Evolutionary conservation across 2,329 filamentous ascomycete genomes (phyloP).

Genomic region (Lachnellula hyalina): DNA sequence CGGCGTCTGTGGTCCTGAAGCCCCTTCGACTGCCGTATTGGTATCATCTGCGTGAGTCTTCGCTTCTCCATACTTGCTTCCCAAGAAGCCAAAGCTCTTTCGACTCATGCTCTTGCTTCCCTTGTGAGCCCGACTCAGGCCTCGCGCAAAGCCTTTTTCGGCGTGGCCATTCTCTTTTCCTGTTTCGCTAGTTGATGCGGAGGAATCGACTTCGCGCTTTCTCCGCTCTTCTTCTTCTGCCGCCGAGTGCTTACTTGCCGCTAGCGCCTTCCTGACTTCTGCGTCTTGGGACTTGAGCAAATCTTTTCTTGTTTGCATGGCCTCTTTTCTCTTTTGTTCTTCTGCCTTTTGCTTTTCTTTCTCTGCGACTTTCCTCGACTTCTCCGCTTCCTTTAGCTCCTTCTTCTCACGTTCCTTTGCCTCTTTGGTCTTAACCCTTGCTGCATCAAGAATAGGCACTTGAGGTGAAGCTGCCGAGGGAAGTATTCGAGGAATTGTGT

Average conservation of each 20-base stretch:
- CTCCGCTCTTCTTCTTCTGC: constrained; percentile 52
- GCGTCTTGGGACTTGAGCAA: constrained; percentile 43
- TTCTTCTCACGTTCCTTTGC: constrained; percentile 65
- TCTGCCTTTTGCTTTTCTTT: constrained; percentile 39
- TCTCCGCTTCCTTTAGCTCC: constrained; percentile 52
- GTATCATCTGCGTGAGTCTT: constrained; percentile 14
- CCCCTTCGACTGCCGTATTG: constrained; percentile 25
- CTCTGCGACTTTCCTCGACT: constrained; percentile 32
- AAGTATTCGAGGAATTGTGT: constrained; percentile 23
- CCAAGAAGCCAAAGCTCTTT: constrained; percentile 65
- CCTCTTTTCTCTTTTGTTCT: constrained; percentile 36
- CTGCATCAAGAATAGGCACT: constrained; percentile 18
- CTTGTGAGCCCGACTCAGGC: constrained; percentile 52
- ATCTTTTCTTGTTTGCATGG: constrained; percentile 33
- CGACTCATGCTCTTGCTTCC: constrained; percentile 73
- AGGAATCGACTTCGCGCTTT: constrained; percentile 44
- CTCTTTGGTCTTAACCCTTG: constrained; percentile 46
- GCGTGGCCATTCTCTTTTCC: constrained; percentile 22
- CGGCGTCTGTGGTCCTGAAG: constrained; percentile 23
- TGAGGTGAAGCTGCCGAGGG: constrained; percentile 31
- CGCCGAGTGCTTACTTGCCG: constrained; percentile 48
- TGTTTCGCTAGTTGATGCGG: constrained; percentile 8
- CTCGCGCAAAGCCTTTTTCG: constrained; percentile 36
- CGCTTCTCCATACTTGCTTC: constrained; percentile 40
- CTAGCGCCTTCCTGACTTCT: constrained; percentile 54